Base-by-base conservation (phyloP, 306 rosid genomes). In the Dalbergia cultrata region DNA sequence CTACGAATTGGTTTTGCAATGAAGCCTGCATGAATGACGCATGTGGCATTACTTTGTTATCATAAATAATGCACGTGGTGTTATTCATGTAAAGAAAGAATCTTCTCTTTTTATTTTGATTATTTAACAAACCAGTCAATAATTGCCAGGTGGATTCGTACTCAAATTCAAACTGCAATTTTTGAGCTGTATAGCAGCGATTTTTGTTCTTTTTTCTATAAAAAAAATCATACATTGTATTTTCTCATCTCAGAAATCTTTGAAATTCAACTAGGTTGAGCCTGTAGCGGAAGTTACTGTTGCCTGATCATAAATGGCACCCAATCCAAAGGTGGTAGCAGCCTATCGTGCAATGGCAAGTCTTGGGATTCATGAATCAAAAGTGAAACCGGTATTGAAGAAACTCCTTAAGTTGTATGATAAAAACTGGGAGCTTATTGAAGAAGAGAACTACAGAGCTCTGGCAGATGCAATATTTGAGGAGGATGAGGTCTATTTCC, bases 401-500 rank as follows among this genome's bases (percentile, higher is more conserved):
- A 89, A 81, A 34, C 96, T 95, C 19, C 78, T 95, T 43, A 90
- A 75, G 44, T 70, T 92, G 87, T 95, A 91, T 86, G 93, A 95
- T 31, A 90, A 84, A 72, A 87, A 93, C 68, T 93, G 99, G 99
- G 92, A 84, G 47, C 93, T 95, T 14, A 95, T 95, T 44, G 99
- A 95, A 90, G 93, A 79, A 89, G 99, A 95, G 87, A 90, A 82
- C 70, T 95, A 91, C 72, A 86, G 98, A 85, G 97, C 64, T 87
- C 91, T 95, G 33, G 91, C 90, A 60, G 98, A 93, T 89, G 94
- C 98, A 39, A 89, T 95, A 70, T 93, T 95, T 72, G 97, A 95
- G 16, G 93, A 78, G 17, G 97, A 90, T 16, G 99, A 83, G 98
- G 98, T 91, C 44, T 69, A 58, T 67, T 53, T 61, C 22, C 52